A percentile compares a stretch with the other conserved stretches of the same genome.
Conservation (phyloP, 495 filamentous ascomycete genomes). For the Daldinia grandis region DNA sequence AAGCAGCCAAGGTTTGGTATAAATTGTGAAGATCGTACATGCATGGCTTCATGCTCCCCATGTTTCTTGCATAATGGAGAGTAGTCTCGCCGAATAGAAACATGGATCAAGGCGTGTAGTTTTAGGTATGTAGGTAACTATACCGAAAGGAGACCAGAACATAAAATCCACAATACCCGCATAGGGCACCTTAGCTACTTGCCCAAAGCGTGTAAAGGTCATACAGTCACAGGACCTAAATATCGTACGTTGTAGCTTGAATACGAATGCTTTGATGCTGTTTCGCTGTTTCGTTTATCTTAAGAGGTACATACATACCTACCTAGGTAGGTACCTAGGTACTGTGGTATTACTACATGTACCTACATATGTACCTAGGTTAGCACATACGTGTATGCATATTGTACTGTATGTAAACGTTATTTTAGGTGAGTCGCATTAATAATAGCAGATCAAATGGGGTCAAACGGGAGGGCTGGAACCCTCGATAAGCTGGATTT, state of each 20-base stretch:
- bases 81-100: slow-evolving; percentile 29
- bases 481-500: slow-evolving; percentile 25
- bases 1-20: neutral
- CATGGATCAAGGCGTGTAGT: slow-evolving; percentile 3
- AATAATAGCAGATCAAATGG: neutral
- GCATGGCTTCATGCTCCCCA: slow-evolving; percentile 13
- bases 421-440: neutral
- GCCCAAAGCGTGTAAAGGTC: neutral
- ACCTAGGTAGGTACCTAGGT: no score
- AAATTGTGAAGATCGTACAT: slow-evolving; percentile 20
- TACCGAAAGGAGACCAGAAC: neutral
- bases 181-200: neutral
- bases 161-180: slow-evolving; percentile 6
- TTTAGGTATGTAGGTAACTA: no score
- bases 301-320: no score
- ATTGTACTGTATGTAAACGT: neutral
- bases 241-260: neutral
- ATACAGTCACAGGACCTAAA: neutral
- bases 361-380: no score
- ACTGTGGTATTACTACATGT: neutral
- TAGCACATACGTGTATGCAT: no score
- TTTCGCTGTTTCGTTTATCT: neutral
- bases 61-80: slow-evolving; percentile 27
- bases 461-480: slow-evolving; percentile 24
- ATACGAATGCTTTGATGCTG: neutral